Base-by-base conservation (phyloP, 768 basidiomycete genomes). In the Phanerochaete carnosa region DNA sequence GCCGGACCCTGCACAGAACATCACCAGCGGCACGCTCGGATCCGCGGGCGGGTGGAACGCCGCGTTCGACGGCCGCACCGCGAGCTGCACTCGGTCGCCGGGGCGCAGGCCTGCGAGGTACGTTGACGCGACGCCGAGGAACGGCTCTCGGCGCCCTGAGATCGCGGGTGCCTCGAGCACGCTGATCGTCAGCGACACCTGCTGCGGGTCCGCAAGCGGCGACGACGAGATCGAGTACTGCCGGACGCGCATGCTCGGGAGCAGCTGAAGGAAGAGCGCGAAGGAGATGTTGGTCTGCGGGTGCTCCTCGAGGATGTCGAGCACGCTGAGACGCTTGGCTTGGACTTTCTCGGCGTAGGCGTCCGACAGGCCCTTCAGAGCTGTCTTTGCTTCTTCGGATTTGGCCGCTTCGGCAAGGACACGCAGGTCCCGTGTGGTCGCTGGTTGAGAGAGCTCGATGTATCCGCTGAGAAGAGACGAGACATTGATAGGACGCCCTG, bases 171-270 rank as follows among this genome's bases (percentile, higher is more conserved):
- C 72, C 39, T 76, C 71, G 54, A 80, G 61, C 11, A 81, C 75
- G 66, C 76, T 77, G 62, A 81, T 60, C 26, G 81, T 81, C 50
- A 82, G 73, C 16, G 78, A 74, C 46, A 75, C 76, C 57, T 72
- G 73, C 45, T 68, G 61, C 1, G 81, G 72, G 57, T 79, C 73
- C 72, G 75, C 75, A 9, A 83, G 69, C 4, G 80, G 80, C 1
- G 79, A 81, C 1, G 79, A 80, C 2, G 81, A 81, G 63, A 81
- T 82, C 15, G 80, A 81, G 69, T 83, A 81, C 65, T 83, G 80
- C 11, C 80, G 71, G 53, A 80, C 70, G 55, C 80, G 78, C 77
- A 83, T 82, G 15, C 78, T 66, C 9, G n/a, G 69, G 65, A 16
- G 81, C 67, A 13, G 76, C 62, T 16, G 80, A 62, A 15, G 71